A percentile compares a stretch with the other conserved stretches of the same genome.
These are phyloP conservation scores for Plantago coronopus DNA, from an alignment of 305 asterid species.

Conservation along the genomic window DNA sequence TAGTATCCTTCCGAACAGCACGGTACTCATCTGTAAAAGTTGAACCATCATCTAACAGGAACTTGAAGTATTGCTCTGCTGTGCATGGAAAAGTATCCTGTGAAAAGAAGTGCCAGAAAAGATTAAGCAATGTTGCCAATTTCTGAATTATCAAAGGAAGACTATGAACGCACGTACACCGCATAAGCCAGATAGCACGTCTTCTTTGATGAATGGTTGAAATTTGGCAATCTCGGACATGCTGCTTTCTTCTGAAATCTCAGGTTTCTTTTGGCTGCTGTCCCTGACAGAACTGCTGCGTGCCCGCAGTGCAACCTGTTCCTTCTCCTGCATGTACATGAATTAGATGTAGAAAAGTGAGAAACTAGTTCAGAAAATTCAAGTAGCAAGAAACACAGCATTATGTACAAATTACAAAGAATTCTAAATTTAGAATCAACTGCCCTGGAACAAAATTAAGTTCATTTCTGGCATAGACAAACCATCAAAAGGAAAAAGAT, in stretches of 20 bases:
- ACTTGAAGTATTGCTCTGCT: slow-evolving; percentile 70
- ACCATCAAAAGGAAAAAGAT: slow-evolving; percentile 19
- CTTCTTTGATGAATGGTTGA: slow-evolving; percentile 80
- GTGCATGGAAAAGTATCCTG: slow-evolving; percentile 86
- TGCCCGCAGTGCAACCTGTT: slow-evolving; percentile 51
- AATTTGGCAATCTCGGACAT: slow-evolving; percentile 35
- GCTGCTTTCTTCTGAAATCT: slow-evolving; percentile 42
- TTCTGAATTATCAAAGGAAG: slow-evolving; percentile 13
- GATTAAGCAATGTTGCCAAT: slow-evolving; percentile 9
- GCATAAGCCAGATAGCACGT: slow-evolving; percentile 59
- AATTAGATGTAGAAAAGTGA: slow-evolving; percentile 18
- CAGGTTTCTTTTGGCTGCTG: slow-evolving; percentile 31
- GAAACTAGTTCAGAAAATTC: slow-evolving; percentile 17
- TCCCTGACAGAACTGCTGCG: slow-evolving; percentile 55
- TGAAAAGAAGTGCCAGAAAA: slow-evolving; percentile 22
- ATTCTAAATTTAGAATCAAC: slow-evolving; percentile 15
- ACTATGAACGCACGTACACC: slow-evolving; percentile 39
- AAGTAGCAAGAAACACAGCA: slow-evolving; percentile 2
- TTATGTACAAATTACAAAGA: background rate
- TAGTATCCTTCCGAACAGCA: slow-evolving; percentile 64
- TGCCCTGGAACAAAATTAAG: background rate
- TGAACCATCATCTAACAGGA: slow-evolving; percentile 70
- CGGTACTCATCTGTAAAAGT: slow-evolving; percentile 73
- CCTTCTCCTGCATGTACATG: slow-evolving; percentile 45
- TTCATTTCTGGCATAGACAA: background rate